Evolutionary conservation across 2,329 filamentous ascomycete species (phyloP).

Genomic region (Aureobasidium subglaciale): DNA sequence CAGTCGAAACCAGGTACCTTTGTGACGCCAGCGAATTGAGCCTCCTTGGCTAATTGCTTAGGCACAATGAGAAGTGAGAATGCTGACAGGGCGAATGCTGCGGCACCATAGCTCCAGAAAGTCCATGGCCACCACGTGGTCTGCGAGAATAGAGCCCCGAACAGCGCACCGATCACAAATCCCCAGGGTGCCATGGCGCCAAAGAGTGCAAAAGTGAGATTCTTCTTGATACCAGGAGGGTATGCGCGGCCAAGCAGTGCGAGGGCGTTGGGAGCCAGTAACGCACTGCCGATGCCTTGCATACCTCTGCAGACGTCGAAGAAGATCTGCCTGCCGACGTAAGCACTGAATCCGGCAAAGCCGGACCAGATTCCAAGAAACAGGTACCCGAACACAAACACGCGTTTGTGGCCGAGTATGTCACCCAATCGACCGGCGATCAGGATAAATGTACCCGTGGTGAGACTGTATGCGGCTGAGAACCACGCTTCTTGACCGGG

Average conservation of each 20-base stretch:
- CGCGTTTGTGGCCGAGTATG: conserved; percentile 36
- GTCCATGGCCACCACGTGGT: conserved; percentile 30
- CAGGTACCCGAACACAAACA: conserved; percentile 35
- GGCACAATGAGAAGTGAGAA: conserved; percentile 37
- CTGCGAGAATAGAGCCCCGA: conserved; percentile 29
- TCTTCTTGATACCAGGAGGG: conserved; percentile 30
- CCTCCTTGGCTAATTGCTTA: conserved; percentile 17
- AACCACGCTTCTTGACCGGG: conserved; percentile 39
- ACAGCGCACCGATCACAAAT: conserved; percentile 29
- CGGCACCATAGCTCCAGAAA: conserved; percentile 40
- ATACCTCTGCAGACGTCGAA: conserved; percentile 34
- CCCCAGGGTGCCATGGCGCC: conserved; percentile 32
- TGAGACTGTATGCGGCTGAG: conserved; percentile 37
- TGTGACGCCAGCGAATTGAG: conserved; percentile 23
- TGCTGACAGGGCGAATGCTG: conserved; percentile 31
- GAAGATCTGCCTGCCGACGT: conserved; percentile 27
- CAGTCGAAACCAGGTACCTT: conserved; percentile 32
- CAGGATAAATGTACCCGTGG: conserved; percentile 40
- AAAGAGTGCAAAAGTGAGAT: conserved; percentile 33
- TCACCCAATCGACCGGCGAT: conserved; percentile 40
- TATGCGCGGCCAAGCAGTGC: conserved; percentile 32
- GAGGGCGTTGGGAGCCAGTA: conserved; percentile 33
- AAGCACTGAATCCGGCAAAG: conserved; percentile 33
- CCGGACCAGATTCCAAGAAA: conserved; percentile 36
- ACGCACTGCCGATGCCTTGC: conserved; percentile 34